Base-by-base conservation (phyloP, 208 protist species). In the Herpetomonas muscarum region DNA sequence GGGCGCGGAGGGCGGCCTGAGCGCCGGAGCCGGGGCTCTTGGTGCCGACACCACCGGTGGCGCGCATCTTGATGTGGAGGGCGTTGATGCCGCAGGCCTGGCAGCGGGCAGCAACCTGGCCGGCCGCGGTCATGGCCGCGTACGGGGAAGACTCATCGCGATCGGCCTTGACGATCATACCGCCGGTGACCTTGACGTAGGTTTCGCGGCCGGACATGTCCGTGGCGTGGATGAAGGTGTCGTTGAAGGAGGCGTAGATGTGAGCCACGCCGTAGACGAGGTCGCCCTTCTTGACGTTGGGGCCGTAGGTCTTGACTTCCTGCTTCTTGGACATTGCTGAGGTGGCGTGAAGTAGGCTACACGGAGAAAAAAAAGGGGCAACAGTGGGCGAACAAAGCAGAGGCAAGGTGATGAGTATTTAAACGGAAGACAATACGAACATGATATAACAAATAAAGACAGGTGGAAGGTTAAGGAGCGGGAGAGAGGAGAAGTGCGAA, bases 81-180 rank as follows among this genome's bases (percentile, higher is more conserved):
- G 98, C 98, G 69, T 87, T 99, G 90, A 99, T 98, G 77, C 98
- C 98, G 63, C 97, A 92, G 75, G 98, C 94, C 77, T 98, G 94
- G 91, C 93, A 99, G 67, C 92, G 81, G 17, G 87, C 93, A 64
- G 98, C 98, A 19, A 99, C 98, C 67, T 99, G 96, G 88, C 99
- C 98, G 47, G 99, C 98, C 55, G 99, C 99, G 77, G 99, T 90
- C 98, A 99, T 99, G 59, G 99, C 99, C 51, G 99, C 99, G 89
- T 99, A 99, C 64, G 99, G 99, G 21, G 98, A 99, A 30, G 98
- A 97, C 86, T 99, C 98, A 87, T 99, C 99, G 78, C 98, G 94
- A 70, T 99, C 98, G 36, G 98, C 98, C 94, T 99, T 99, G 53
- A 99, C 99, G 90, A 99, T 99, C 98, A 99, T 99, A 75, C 99